Percentiles rank a stretch among this genome's conserved stretches.
phyloP scores from a whole-genome alignment of 2,329 filamentous ascomycete genomes.

The Eutypella sp. region DNA sequence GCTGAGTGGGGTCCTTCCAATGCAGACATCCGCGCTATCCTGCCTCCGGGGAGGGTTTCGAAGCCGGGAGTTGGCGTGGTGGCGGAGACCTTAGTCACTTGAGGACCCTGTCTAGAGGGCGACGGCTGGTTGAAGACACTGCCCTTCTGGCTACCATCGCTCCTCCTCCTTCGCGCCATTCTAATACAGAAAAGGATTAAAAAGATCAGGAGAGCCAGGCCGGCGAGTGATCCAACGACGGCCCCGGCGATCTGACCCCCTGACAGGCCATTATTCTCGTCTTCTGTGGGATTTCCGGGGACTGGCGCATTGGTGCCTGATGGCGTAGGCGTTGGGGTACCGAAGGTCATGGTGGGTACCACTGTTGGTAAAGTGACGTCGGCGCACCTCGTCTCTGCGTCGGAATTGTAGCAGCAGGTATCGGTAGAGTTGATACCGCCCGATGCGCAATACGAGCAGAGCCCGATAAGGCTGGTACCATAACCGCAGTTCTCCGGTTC shows the following conservation, averaged over 20 bases:
- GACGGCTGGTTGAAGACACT: conserved; percentile 89
- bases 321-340: conserved; percentile 40
- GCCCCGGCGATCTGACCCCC: conserved; percentile 90
- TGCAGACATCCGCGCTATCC: conserved; percentile 94
- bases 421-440: conserved; percentile 90
- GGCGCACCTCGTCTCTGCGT: conserved; percentile 67
- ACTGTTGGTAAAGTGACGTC: conserved; percentile 75
- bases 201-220: conserved; percentile 62
- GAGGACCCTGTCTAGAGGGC: conserved; percentile 52
- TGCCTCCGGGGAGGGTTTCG: conserved; percentile 75
- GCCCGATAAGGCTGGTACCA: conserved; percentile 61
- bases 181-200: conserved; percentile 65
- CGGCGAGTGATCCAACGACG: conserved; percentile 74
- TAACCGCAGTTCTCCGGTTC: conserved; percentile 87
- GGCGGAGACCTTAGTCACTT: conserved; percentile 33
- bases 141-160: conserved; percentile 53
- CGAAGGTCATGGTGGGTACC: conserved; percentile 61
- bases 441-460: conserved; percentile 81
- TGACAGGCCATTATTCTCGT: conserved; percentile 47
- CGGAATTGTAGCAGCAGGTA: conserved; percentile 83
- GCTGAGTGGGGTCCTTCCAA: conserved; percentile 72
- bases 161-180: conserved; percentile 42
- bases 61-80: conserved; percentile 47
- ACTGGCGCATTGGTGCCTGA: conserved; percentile 34
- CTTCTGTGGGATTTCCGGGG: conserved; percentile 21